Evolutionary conservation across 345 rosid genomes (phyloP).

Genomic region (Gossypium herbaceum): DNA sequence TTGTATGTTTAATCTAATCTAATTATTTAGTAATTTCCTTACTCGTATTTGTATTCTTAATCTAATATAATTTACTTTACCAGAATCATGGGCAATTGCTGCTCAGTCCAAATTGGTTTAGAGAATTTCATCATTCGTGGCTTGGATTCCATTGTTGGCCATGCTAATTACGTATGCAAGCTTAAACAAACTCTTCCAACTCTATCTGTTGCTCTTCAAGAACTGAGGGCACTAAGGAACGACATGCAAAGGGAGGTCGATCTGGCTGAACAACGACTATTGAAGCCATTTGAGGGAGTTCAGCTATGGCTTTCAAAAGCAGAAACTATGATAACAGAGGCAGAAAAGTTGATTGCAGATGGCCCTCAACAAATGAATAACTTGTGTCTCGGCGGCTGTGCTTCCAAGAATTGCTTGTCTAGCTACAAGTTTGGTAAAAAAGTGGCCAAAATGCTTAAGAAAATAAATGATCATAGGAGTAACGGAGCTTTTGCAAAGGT

Average conservation of each 20-base stretch:
- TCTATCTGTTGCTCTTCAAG: background rate
- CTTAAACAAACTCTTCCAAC: background rate
- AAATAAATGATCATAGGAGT: slow-evolving; percentile 22
- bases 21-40: no score
- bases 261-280: background rate
- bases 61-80: background rate
- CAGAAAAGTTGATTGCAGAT: background rate
- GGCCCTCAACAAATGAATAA: background rate
- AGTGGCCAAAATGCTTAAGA: slow-evolving; percentile 23
- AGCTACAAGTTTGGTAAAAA: slow-evolving; percentile 23
- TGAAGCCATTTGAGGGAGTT: background rate
- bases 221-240: background rate
- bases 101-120: background rate
- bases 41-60: no score
- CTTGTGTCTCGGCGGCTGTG: background rate
- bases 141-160: background rate
- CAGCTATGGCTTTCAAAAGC: background rate
- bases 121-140: background rate
- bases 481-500: slow-evolving; percentile 29
- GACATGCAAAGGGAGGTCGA: background rate
- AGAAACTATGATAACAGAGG: background rate
- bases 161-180: background rate
- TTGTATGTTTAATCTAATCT: no score
- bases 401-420: background rate
- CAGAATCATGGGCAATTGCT: background rate